Conservation (phyloP, 306 rosid species). For the Vicia faba region DNA sequence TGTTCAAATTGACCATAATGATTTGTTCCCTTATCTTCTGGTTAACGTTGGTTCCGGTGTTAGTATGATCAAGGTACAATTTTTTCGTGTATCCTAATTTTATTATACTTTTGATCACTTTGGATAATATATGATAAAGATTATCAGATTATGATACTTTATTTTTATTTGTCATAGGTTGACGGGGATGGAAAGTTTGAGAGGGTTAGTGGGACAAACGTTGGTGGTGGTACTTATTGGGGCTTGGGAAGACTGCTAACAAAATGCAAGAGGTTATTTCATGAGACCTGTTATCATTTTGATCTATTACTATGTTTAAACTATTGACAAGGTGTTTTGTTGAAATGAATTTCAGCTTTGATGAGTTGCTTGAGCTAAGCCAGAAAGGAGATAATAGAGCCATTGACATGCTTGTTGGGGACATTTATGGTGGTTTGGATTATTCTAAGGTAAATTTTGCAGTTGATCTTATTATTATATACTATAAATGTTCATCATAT, state of each 20-base stretch:
- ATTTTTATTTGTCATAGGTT: constrained; percentile 58
- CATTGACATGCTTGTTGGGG: constrained; percentile 99
- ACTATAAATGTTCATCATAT: not conserved
- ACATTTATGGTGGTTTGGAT: constrained; percentile 98
- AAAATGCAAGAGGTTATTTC: constrained; percentile 86
- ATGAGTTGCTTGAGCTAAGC: constrained; percentile 96
- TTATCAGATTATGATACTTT: constrained; percentile 29
- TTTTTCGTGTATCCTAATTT: constrained; percentile 34
- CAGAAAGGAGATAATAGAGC: constrained; percentile 91
- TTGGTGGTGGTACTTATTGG: constrained; percentile 99
- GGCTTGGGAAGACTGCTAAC: constrained; percentile 95
- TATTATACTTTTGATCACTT: constrained; percentile 32
- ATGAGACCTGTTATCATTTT: constrained; percentile 25
- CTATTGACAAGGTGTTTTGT: constrained; percentile 32
- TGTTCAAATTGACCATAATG: constrained; percentile 92
- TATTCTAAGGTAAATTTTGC: constrained; percentile 72
- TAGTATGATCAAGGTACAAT: constrained; percentile 89
- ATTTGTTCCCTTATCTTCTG: constrained; percentile 91
- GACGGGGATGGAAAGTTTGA: constrained; percentile 97
- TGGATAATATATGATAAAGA: constrained; percentile 30
- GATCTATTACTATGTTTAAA: constrained; percentile 28
- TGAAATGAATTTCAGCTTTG: constrained; percentile 71
- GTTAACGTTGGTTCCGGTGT: constrained; percentile 99
- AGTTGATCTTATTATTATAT: constrained; percentile 31
- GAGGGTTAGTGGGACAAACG: constrained; percentile 98